These are phyloP conservation scores for Coccomyxa sp. DNA, from an alignment of 139 green algal species.

Conservation along the genomic window DNA sequence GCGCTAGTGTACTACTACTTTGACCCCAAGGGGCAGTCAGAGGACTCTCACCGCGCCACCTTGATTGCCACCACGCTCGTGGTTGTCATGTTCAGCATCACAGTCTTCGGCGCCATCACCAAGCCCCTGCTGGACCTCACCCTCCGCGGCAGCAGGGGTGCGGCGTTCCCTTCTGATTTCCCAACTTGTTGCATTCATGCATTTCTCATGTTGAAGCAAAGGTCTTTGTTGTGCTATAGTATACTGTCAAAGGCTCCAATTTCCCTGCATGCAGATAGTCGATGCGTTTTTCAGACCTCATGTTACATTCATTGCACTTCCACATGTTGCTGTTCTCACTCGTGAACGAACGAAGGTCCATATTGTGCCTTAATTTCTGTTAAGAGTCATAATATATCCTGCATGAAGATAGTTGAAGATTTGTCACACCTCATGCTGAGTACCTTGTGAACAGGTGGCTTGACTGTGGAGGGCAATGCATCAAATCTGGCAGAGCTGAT, in stretches of 20 bases:
- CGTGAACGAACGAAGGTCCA: not conserved
- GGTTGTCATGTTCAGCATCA: slow-evolving; percentile 59
- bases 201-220: not conserved
- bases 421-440: not conserved
- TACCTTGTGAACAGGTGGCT: not conserved
- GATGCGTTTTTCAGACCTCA: not conserved
- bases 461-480: not conserved
- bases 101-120: slow-evolving; percentile 55
- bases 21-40: slow-evolving; percentile 30
- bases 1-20: slow-evolving; percentile 77
- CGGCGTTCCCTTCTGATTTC: not conserved
- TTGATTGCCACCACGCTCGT: slow-evolving; percentile 70
- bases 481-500: not conserved
- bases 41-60: slow-evolving; percentile 49
- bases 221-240: not conserved
- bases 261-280: not conserved
- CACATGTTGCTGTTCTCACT: not conserved
- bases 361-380: not conserved
- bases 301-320: not conserved
- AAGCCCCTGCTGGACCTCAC: slow-evolving; percentile 61
- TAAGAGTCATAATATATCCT: not conserved
- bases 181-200: not conserved
- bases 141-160: slow-evolving; percentile 16
- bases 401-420: not conserved
- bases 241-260: not conserved